Conservation (phyloP, 139 green algal species). For the Penium margaritaceum region DNA sequence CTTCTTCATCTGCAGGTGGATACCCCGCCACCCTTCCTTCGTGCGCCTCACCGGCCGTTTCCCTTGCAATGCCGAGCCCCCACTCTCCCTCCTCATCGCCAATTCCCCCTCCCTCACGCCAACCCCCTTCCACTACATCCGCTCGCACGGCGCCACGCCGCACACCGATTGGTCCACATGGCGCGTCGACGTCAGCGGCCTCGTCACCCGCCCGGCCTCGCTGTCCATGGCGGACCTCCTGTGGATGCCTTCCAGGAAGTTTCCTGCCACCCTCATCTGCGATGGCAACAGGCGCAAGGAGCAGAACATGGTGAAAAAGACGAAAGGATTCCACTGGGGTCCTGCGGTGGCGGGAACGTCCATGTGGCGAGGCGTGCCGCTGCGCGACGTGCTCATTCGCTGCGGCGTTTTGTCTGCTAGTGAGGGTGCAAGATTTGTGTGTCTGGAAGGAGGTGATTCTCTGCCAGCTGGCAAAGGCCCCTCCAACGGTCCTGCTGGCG, state of each 20-base stretch:
- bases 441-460: constrained; percentile 43
- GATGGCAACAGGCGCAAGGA: constrained; percentile 93
- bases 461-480: constrained; percentile 26
- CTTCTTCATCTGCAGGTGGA: constrained; percentile 51
- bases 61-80: constrained; percentile 92
- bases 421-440: constrained; percentile 29
- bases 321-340: constrained; percentile 86
- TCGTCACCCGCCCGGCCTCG: constrained; percentile 58
- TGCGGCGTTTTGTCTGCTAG: not conserved
- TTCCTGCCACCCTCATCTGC: constrained; percentile 75
- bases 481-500: no score
- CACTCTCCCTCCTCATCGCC: constrained; percentile 70
- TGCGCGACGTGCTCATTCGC: constrained; percentile 71
- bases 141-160: constrained; percentile 87
- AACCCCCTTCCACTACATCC: constrained; percentile 67
- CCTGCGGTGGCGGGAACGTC: constrained; percentile 56
- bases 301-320: constrained; percentile 97
- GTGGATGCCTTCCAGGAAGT: constrained; percentile 60
- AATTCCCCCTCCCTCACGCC: constrained; percentile 90
- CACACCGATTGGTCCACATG: constrained; percentile 55
- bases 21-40: constrained; percentile 73
- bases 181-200: constrained; percentile 66
- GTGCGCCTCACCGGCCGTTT: constrained; percentile 82
- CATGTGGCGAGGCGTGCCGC: constrained; percentile 84
- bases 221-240: constrained; percentile 87